These are phyloP conservation scores for Mucor lusitanicus DNA, from an alignment of 371 early-diverging fungal genomes.

Conservation along the genomic window DNA sequence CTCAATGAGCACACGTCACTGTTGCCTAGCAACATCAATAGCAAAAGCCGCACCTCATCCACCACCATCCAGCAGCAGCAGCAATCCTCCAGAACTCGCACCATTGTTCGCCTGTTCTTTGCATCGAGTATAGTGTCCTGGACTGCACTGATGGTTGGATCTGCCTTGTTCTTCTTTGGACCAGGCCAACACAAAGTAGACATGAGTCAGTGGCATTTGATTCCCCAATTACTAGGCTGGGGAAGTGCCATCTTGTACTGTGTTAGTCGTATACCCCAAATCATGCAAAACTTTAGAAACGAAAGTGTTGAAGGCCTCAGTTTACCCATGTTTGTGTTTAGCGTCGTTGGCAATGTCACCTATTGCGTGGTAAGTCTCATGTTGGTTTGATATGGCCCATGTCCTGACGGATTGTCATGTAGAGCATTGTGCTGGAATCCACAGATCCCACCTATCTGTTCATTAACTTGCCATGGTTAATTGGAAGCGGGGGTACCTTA, in stretches of 20 bases:
- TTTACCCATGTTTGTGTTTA: constrained; percentile 79
- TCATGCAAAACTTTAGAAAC: constrained; percentile 72
- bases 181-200: constrained; percentile 30
- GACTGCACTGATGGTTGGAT: constrained; percentile 18
- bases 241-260: constrained; percentile 60
- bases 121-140: constrained; percentile 20
- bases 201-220: constrained; percentile 32
- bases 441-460: constrained; percentile 59
- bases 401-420: background rate
- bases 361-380: constrained; percentile 50
- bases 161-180: constrained; percentile 29
- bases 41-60: background rate
- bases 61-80: background rate
- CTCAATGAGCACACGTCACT: constrained; percentile 1
- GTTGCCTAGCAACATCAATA: background rate
- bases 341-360: constrained; percentile 81
- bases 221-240: constrained; percentile 55
- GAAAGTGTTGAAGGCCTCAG: constrained; percentile 78
- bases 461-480: constrained; percentile 72
- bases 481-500: constrained; percentile 66
- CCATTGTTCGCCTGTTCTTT: constrained; percentile 26
- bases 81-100: constrained; percentile 15
- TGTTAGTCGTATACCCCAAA: constrained; percentile 78
- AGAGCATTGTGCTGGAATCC: constrained; percentile 71
- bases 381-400: background rate